phyloP scores from a whole-genome alignment of 306 rosid genomes.

The Lotus japonicus region DNA sequence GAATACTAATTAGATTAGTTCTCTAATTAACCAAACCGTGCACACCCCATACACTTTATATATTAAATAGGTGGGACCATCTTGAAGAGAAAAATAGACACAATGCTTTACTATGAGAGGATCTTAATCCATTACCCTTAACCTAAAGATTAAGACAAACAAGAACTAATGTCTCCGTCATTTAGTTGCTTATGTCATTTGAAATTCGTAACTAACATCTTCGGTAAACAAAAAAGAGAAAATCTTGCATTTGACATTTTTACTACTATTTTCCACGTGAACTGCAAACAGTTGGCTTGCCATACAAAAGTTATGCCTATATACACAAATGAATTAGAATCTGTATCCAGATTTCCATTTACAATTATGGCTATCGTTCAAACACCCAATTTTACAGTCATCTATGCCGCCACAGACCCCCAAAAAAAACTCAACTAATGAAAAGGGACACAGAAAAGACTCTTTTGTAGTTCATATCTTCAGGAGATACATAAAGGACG shows the following conservation, averaged over 20 bases:
- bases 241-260: not conserved
- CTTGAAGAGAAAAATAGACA: no score
- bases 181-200: no score
- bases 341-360: slow-evolving; percentile 19
- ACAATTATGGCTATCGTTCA: slow-evolving; percentile 16
- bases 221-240: not conserved
- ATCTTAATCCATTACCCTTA: no score
- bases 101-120: no score
- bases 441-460: not conserved
- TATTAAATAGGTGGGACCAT: no score
- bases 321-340: slow-evolving; percentile 29
- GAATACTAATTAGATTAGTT: no score
- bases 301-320: not conserved
- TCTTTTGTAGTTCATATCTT: not conserved
- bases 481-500: not conserved
- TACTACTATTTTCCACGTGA: not conserved
- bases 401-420: not conserved
- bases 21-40: no score
- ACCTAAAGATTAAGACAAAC: no score
- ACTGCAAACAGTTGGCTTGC: not conserved
- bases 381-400: slow-evolving; percentile 14
- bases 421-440: not conserved
- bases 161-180: no score
- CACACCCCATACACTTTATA: no score
- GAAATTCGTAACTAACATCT: not conserved